phyloP scores from a whole-genome alignment of 1,284 basidiomycete species.

The Ustilago nuda region DNA sequence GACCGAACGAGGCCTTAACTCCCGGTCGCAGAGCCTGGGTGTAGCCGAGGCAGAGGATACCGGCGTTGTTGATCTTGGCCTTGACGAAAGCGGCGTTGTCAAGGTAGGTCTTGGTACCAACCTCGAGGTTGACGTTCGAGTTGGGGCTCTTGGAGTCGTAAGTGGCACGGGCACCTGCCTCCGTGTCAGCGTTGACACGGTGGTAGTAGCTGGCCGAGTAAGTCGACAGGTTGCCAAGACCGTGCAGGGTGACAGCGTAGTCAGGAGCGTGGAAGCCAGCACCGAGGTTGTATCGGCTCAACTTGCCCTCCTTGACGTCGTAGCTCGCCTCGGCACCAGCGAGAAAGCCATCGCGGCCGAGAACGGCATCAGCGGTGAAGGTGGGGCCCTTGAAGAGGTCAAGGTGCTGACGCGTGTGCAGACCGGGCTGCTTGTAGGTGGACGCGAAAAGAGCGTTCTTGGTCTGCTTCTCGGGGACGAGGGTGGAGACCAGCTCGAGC shows the following conservation, averaged over 20 bases:
- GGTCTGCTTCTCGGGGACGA: conserved; percentile 81
- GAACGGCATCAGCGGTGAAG: conserved; percentile 87
- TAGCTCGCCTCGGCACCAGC: conserved; percentile 95
- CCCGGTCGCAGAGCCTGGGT: conserved; percentile 75
- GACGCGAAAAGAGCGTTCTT: conserved; percentile 80
- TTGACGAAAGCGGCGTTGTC: conserved; percentile 92
- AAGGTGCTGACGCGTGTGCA: conserved; percentile 90
- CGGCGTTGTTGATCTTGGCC: conserved; percentile 96
- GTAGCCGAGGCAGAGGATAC: conserved; percentile 67
- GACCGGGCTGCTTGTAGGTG: conserved; percentile 94
- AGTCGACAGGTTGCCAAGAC: conserved; percentile 91
- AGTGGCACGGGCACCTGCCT: conserved; percentile 89
- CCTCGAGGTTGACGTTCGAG: conserved; percentile 89
- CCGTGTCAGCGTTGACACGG: conserved; percentile 91
- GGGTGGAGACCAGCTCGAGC: conserved; percentile 86
- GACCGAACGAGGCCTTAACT: conserved; percentile 90
- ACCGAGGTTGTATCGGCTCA: conserved; percentile 91
- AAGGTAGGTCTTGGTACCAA: conserved; percentile 90
- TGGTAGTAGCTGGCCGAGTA: conserved; percentile 99
- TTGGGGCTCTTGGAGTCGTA: conserved; percentile 90
- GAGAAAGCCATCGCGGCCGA: conserved; percentile 97
- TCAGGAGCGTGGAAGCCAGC: conserved; percentile 95
- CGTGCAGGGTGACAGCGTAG: conserved; percentile 95
- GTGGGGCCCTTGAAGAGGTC: conserved; percentile 99
- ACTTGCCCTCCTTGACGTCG: conserved; percentile 92